These are phyloP conservation scores for Rhizopogon vesiculosus DNA, from an alignment of 768 basidiomycete species.

Conservation along the genomic window DNA sequence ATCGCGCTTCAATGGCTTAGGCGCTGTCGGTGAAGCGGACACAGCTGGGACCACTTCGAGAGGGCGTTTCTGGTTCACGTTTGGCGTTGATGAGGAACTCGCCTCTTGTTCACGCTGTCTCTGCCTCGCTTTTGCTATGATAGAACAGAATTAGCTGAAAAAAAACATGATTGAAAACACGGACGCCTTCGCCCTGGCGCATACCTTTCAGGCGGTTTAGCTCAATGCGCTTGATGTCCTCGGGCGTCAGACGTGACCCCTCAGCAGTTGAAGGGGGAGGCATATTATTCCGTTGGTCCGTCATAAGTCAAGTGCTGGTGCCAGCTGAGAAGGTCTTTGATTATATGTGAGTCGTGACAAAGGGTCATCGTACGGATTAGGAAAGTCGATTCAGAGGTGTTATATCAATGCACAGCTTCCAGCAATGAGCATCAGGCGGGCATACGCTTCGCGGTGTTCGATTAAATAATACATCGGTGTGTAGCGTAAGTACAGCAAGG, in stretches of 20 bases:
- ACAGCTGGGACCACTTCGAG: slow-evolving; percentile 51
- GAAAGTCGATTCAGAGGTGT: neutral
- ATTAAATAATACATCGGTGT: neutral
- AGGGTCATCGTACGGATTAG: neutral
- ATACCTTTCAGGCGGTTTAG: slow-evolving; percentile 75
- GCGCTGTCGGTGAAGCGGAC: slow-evolving; percentile 57
- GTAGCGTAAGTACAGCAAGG: neutral
- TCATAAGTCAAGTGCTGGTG: neutral
- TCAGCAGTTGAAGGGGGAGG: slow-evolving; percentile 7
- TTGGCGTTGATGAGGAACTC: slow-evolving; percentile 44
- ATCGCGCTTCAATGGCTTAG: slow-evolving; percentile 59
- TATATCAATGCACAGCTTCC: too few relatives aligned
- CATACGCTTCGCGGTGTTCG: neutral
- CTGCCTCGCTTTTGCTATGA: slow-evolving; percentile 69
- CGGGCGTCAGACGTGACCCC: slow-evolving; percentile 47
- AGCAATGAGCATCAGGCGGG: too few relatives aligned
- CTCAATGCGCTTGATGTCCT: slow-evolving; percentile 69
- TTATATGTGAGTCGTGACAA: neutral
- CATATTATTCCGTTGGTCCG: slow-evolving; percentile 5
- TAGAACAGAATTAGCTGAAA: neutral
- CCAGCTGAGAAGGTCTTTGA: neutral
- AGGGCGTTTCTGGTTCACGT: slow-evolving; percentile 75
- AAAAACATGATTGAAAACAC: too few relatives aligned
- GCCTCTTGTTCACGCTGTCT: slow-evolving; percentile 57
- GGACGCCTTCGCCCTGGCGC: neutral